A percentile compares a stretch with the other conserved stretches of the same genome.
These are phyloP conservation scores for Staphylotrichum longicolle DNA, from an alignment of 495 filamentous ascomycete species.

Conservation along the genomic window DNA sequence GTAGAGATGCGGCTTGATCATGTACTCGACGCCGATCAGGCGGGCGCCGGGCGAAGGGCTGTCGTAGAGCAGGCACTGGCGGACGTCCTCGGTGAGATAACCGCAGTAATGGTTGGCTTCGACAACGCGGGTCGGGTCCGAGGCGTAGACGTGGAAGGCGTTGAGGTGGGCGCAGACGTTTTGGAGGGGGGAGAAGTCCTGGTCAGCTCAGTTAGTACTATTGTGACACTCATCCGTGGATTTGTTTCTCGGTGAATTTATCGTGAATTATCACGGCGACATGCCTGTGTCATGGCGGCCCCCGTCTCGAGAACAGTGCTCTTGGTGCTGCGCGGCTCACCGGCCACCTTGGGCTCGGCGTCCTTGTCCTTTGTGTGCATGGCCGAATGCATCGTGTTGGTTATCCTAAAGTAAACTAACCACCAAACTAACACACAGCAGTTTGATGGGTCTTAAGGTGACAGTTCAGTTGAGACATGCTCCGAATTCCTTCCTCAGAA, in stretches of 20 bases:
- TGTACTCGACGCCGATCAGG: slow-evolving; percentile 88
- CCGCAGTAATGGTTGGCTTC: slow-evolving; percentile 86
- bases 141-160: slow-evolving; percentile 78
- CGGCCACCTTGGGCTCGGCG: slow-evolving; percentile 40
- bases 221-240: too few species aligned
- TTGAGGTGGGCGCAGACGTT: slow-evolving; percentile 81
- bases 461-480: too few species aligned
- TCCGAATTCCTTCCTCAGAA: too few species aligned
- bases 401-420: background rate
- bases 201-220: slow-evolving; percentile 16
- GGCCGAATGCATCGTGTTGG: slow-evolving; percentile 14
- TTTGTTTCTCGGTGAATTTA: too few species aligned
- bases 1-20: slow-evolving; percentile 75
- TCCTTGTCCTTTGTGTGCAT: slow-evolving; percentile 17
- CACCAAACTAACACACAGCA: background rate
- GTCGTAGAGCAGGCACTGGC: slow-evolving; percentile 89
- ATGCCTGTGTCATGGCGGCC: slow-evolving; percentile 56
- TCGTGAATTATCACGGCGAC: background rate
- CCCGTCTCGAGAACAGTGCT: slow-evolving; percentile 65
- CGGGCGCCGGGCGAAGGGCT: slow-evolving; percentile 60
- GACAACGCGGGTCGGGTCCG: slow-evolving; percentile 63
- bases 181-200: slow-evolving; percentile 71
- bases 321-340: slow-evolving; percentile 53
- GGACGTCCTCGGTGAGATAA: slow-evolving; percentile 65
- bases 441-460: too few species aligned